A percentile compares a stretch with the other conserved stretches of the same genome.
These are phyloP conservation scores for Mallotus japonicus DNA, from an alignment of 441 rosid species.

Conservation along the genomic window DNA sequence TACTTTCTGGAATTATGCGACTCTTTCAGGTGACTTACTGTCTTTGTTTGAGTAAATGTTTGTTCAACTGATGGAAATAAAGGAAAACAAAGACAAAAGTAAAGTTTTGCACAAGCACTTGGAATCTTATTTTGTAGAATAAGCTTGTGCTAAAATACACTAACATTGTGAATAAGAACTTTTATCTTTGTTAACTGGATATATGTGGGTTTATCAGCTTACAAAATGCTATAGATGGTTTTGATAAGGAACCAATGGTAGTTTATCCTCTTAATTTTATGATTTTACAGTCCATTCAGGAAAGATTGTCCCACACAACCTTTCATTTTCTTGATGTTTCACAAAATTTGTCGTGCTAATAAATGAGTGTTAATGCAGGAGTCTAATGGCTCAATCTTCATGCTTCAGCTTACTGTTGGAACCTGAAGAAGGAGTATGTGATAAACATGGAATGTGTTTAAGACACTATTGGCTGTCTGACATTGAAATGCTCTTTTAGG, in stretches of 20 bases:
- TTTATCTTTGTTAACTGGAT: background rate
- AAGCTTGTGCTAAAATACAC: background rate
- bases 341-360: background rate
- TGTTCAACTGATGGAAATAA: background rate
- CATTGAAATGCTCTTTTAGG: background rate
- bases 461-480: background rate
- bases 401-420: background rate
- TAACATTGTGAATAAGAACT: background rate
- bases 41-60: background rate
- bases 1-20: background rate
- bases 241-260: background rate
- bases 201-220: background rate
- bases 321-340: background rate
- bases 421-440: background rate
- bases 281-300: background rate
- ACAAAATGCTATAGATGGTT: background rate
- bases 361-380: background rate
- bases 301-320: background rate
- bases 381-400: background rate
- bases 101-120: background rate
- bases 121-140: background rate
- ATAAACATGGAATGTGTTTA: background rate
- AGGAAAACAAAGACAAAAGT: background rate
- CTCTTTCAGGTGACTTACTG: background rate
- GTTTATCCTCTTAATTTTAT: background rate